Evolutionary conservation across 495 filamentous ascomycete species (phyloP), one percentile per base, ranked within the genome.

Genomic region (Echria macrotheca): DNA sequence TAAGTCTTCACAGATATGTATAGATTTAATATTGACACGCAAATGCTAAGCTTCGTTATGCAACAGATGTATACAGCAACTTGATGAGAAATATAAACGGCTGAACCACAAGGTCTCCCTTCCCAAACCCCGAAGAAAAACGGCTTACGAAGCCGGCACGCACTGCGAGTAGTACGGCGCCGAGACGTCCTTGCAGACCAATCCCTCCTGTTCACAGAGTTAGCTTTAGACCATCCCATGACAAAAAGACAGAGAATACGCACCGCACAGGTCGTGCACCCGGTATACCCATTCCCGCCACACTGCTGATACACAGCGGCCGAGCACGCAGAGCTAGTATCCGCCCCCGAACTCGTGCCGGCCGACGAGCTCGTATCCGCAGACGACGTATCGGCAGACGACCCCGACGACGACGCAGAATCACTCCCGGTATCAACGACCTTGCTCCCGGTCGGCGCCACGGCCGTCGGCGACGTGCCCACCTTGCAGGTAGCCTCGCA

Each of bases 221-320:
- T n/a, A n/a, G n/a, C n/a, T n/a, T n/a, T n/a, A n/a, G n/a, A n/a
- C n/a, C n/a, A n/a, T n/a, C n/a, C n/a, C n/a, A n/a, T n/a, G n/a
- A n/a, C n/a, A n/a, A n/a, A n/a, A n/a, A n/a, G n/a, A n/a, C n/a
- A n/a, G n/a, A n/a, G 6, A 37, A 2, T 33, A 66, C 65, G 59
- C 60, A 71, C 68, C 39, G 52, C 54, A 41, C 68, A 74, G 24
- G 47, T 24, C 0, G 58, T 71, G 60, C 70, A 73, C 1, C 70
- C 70, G 0, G 60, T 50, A 28, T 58, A 74, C 5, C 67, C 71
- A 24, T 31, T 61, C 0, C 73, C 73, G 15, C 71, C 73, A 41
- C 73, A 75, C 53, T 75, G 73, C n/a, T 51, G 59, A 33, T 69
- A 75, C 26, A 63, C 53, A 14, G 59, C 40, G 9, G 63, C 61